phyloP scores from a whole-genome alignment of 805 yeast genomes.

The Myxozyma vanderwaltii region DNA sequence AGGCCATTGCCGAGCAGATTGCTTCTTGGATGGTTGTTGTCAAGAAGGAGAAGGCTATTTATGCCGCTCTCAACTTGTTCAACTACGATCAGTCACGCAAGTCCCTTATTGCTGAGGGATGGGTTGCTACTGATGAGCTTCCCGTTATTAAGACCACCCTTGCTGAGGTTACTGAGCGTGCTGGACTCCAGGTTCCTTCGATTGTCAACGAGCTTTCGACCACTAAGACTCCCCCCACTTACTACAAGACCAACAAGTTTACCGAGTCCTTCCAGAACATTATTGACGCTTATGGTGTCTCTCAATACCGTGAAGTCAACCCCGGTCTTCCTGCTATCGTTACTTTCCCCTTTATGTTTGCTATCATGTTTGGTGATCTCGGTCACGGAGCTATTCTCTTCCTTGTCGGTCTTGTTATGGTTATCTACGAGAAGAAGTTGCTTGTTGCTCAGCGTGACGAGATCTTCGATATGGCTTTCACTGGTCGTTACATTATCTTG shows the following conservation, averaged over 20 bases:
- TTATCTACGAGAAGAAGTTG: conserved; percentile 71
- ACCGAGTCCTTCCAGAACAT: conserved; percentile 90
- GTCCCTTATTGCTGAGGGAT: conserved; percentile 91
- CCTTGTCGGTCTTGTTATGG: conserved; percentile 69
- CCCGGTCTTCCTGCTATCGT: conserved; percentile 94
- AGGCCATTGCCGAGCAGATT: conserved; percentile 73
- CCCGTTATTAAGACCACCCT: conserved; percentile 65
- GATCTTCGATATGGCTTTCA: conserved; percentile 92
- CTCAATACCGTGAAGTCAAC: conserved; percentile 90
- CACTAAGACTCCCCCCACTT: conserved; percentile 89
- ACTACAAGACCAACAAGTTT: conserved; percentile 90
- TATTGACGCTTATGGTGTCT: conserved; percentile 94
- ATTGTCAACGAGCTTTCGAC: conserved; percentile 65
- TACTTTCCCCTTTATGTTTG: conserved; percentile 98
- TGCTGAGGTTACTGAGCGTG: conserved; percentile 59
- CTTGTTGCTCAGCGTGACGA: conserved; percentile 78
- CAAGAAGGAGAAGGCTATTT: conserved; percentile 81
- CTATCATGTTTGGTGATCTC: conserved; percentile 97
- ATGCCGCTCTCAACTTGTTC: conserved; percentile 72
- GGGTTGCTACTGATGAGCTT: conserved; percentile 86
- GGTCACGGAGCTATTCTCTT: conserved; percentile 92
- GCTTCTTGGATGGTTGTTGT: conserved; percentile 70
- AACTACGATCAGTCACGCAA: conserved; percentile 82
- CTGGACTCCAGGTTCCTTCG: conserved; percentile 49
- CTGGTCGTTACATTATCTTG: conserved; percentile 86